Conservation (phyloP, 2,329 filamentous ascomycete genomes). For the Scytalidium sp. region DNA sequence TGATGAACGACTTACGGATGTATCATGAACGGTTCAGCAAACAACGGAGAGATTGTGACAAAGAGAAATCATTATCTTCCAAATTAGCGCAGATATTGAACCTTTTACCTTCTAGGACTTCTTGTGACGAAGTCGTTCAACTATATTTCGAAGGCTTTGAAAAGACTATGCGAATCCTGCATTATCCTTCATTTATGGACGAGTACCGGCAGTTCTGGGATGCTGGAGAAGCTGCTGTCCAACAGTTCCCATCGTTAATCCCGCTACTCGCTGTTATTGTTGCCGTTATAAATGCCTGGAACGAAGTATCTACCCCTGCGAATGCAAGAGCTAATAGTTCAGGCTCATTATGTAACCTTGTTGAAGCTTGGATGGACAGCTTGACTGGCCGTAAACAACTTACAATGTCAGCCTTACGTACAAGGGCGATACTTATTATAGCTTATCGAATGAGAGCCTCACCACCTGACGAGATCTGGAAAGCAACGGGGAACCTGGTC, state of each 20-base stretch:
- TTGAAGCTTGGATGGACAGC: conserved; percentile 9
- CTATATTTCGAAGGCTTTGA: conserved; percentile 40
- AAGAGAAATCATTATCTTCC: not conserved
- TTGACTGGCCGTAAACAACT: conserved; percentile 7
- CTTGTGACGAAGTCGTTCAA: conserved; percentile 17
- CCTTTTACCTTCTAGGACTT: conserved; percentile 4
- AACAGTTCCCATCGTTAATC: not conserved
- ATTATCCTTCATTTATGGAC: conserved; percentile 39
- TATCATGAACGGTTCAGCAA: conserved; percentile 3
- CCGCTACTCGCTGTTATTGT: not conserved
- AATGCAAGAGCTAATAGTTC: not conserved
- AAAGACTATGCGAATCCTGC: conserved; percentile 39
- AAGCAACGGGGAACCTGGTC: conserved; percentile 35
- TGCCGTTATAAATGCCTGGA: not conserved
- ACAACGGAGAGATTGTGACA: conserved; percentile 4
- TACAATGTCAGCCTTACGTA: conserved; percentile 3
- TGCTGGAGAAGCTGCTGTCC: conserved; percentile 1
- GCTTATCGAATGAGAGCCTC: not conserved
- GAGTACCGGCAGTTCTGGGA: conserved; percentile 39
- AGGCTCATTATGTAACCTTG: conserved; percentile 7
- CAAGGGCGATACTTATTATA: not conserved
- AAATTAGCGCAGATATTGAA: conserved; percentile 5
- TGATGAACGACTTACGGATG: conserved; percentile 9
- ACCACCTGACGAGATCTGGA: not conserved
- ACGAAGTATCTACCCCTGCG: conserved; percentile 1